Base-by-base conservation (phyloP, 225 moss, liverwort and hornwort species). In the Polytrichum formosum region DNA sequence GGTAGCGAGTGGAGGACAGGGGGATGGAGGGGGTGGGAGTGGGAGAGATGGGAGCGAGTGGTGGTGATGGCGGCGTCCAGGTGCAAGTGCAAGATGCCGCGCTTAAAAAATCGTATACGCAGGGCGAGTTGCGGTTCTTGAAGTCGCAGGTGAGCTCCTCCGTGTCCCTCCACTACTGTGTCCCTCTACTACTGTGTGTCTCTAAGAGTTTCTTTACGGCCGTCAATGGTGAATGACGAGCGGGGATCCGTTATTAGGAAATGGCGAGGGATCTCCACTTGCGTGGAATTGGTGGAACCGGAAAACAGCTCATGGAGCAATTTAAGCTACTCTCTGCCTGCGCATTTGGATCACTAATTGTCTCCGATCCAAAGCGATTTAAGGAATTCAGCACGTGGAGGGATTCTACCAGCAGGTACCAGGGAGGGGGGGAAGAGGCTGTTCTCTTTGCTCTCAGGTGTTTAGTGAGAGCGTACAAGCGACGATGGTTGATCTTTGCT, bases 71-170 rank as follows among this genome's bases (percentile, higher is more conserved):
- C 31, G 62, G 60, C 23, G 62, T 63, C 68, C 68, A 72, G 21
- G 79, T 69, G 18, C 16, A 62, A 61, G 76, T 87, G 53, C 66
- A 77, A 17, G 87, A 82, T 30, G 53, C 54, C 18, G 46, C n/a
- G 3, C 63, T 86, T 26, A 71, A 72, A 6, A 76, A 53, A 61
- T 68, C 72, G 5, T 86, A 70, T 5, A 80, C 80, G 28, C 61
- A 65, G 18, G 80, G 75, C 55, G 83, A 83, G 73, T 73, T 88
- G 62, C 84, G 71, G 2, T 64, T 6, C 55, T 71, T 88, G 28
- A 84, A 84, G 59, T 71, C 71, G 0, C 87, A 82, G 21, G 84
- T 88, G 65, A 58, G 84, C 75, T 30, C 6, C 61, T 28, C 29
- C 69, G 53, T n/a, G n/a, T n/a, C n/a, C n/a, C 26, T 55, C 26